Conservation (phyloP, 1,139 yeast genomes). For the Magnusiomyces suaveolens region DNA sequence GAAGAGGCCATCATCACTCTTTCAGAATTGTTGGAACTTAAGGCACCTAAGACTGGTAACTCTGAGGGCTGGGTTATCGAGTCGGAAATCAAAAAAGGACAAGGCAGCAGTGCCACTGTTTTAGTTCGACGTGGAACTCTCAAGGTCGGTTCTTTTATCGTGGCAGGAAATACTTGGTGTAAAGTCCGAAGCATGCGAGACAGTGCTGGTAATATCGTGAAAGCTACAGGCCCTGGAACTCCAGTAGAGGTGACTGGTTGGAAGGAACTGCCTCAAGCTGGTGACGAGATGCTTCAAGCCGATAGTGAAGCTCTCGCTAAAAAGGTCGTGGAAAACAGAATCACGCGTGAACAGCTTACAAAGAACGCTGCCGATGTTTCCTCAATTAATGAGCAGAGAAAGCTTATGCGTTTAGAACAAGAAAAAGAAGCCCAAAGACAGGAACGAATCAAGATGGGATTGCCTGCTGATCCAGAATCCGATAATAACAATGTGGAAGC, state of each 20-base stretch:
- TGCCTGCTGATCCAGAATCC: conserved; percentile 30
- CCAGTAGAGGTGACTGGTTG: conserved; percentile 93
- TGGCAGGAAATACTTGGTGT: conserved; percentile 82
- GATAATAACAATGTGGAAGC: conserved; percentile 19
- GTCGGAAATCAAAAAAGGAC: conserved; percentile 69
- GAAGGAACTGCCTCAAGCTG: conserved; percentile 89
- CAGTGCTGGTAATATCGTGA: conserved; percentile 56
- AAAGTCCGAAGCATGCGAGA: conserved; percentile 76
- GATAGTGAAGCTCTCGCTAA: conserved; percentile 65
- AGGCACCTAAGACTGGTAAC: conserved; percentile 45
- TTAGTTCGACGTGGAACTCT: conserved; percentile 72
- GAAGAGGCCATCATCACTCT: conserved; percentile 84
- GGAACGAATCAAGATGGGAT: conserved; percentile 29
- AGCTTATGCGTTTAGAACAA: conserved; percentile 39
- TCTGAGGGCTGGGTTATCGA: conserved; percentile 90
- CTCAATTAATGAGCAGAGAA: conserved; percentile 49
- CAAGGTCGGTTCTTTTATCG: conserved; percentile 57
- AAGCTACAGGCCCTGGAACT: conserved; percentile 72
- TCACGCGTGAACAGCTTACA: conserved; percentile 45
- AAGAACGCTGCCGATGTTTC: conserved; percentile 61
- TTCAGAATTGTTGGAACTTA: conserved; percentile 72
- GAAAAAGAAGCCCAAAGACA: conserved; percentile 26
- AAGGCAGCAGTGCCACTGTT: conserved; percentile 81
- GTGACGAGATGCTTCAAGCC: conserved; percentile 76
- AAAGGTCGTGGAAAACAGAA: conserved; percentile 58